Evolutionary conservation across 305 asterid species (phyloP).

Genomic region (Fraxinus platypoda): DNA sequence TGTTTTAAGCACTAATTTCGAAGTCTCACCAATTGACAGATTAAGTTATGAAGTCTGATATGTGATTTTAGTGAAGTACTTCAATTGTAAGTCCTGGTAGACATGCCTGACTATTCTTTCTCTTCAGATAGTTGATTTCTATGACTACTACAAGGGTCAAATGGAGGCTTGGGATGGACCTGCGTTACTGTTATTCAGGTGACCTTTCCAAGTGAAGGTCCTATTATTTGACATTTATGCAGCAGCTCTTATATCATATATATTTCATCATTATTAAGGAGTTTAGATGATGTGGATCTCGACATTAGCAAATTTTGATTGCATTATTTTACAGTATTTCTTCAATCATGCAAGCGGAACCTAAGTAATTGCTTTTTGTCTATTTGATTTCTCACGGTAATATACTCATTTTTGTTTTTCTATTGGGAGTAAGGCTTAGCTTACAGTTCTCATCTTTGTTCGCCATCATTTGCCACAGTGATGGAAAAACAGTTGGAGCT

Average conservation of each 20-base stretch:
- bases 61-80: neutral
- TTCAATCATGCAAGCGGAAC: neutral
- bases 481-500: conserved; percentile 99
- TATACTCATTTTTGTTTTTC: neutral
- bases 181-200: conserved; percentile 97
- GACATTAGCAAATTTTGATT: neutral
- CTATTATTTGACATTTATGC: conserved; percentile 15
- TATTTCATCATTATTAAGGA: neutral
- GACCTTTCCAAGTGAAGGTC: conserved; percentile 31
- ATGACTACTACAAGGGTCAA: conserved; percentile 96
- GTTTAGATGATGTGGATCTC: neutral
- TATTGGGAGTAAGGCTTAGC: neutral
- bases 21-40: neutral
- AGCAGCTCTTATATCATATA: neutral
- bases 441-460: conserved; percentile 9
- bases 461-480: conserved; percentile 45
- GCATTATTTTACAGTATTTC: neutral
- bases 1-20: neutral
- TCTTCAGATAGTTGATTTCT: conserved; percentile 78
- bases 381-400: conserved; percentile 1
- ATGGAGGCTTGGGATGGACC: conserved; percentile 99
- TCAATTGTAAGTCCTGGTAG: conserved; percentile 9
- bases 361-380: neutral
- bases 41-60: neutral
- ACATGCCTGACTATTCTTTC: conserved; percentile 27